Evolutionary conservation across 768 basidiomycete species (phyloP).

Genomic region (Serendipita sp.): DNA sequence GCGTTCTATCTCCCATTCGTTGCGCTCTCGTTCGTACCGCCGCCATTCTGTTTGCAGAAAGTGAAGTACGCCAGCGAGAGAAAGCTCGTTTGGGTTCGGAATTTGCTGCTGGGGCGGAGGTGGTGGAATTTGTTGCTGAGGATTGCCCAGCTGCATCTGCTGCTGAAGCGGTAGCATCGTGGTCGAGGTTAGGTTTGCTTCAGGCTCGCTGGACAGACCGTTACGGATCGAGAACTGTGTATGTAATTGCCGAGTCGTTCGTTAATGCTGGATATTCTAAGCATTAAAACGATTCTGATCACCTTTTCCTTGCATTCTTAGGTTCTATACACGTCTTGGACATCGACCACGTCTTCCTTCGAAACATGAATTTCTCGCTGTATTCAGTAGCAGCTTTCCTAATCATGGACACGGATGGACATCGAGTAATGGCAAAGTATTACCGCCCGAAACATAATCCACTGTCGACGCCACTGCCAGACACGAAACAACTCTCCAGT

Average conservation of each 20-base stretch:
- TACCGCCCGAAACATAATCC: constrained; percentile 40
- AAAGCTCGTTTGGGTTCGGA: constrained; percentile 83
- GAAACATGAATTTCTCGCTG: constrained; percentile 50
- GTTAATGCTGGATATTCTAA: not conserved
- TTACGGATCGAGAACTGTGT: not conserved
- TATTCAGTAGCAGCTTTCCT: constrained; percentile 80
- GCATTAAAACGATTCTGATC: not conserved
- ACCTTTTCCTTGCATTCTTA: no score
- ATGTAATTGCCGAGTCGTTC: not conserved
- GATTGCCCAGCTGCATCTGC: constrained; percentile 1
- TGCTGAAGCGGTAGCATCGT: constrained; percentile 7
- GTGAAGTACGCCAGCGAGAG: constrained; percentile 86
- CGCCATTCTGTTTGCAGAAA: constrained; percentile 98
- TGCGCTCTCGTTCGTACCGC: constrained; percentile 92
- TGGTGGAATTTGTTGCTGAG: constrained; percentile 15
- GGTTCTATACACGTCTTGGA: not conserved
- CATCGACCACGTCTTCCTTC: not conserved
- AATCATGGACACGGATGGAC: constrained; percentile 89
- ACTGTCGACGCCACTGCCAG: constrained; percentile 27
- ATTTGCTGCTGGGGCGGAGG: constrained; percentile 50
- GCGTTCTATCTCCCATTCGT: constrained; percentile 99
- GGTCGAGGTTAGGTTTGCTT: constrained; percentile 1
- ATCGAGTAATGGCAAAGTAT: constrained; percentile 92
- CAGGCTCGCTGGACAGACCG: no score
- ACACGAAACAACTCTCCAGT: constrained; percentile 38